phyloP scores from a whole-genome alignment of 805 yeast genomes.

The Pichia rugopelliculosa region DNA sequence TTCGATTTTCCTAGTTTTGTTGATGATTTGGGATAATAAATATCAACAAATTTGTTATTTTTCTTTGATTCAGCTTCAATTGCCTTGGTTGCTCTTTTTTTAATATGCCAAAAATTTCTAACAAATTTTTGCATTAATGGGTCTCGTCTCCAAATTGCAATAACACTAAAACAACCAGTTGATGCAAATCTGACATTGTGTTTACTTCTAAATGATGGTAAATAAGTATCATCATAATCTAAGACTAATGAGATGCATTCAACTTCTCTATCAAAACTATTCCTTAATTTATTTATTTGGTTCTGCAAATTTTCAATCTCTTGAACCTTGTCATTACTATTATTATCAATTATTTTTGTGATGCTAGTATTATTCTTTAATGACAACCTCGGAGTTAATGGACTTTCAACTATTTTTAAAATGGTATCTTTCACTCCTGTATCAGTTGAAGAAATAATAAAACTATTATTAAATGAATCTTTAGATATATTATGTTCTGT shows the following conservation, averaged over 20 bases:
- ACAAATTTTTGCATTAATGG: constrained; percentile 14
- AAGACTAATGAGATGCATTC: constrained; percentile 12
- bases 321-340: neutral
- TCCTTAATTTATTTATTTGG: neutral
- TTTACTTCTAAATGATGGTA: constrained; percentile 8
- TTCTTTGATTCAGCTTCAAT: neutral
- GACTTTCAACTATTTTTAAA: neutral
- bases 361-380: neutral
- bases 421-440: neutral
- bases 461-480: neutral
- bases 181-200: constrained; percentile 11
- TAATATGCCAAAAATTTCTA: constrained; percentile 3
- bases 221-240: constrained; percentile 3
- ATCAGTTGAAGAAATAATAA: neutral
- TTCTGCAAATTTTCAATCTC: neutral
- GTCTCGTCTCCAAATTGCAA: constrained; percentile 14
- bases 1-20: neutral
- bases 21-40: neutral
- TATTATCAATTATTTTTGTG: neutral
- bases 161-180: constrained; percentile 10
- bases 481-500: neutral
- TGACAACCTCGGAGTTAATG: neutral
- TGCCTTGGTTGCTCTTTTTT: neutral
- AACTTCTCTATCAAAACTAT: neutral
- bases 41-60: neutral